Base-by-base conservation (phyloP, 768 basidiomycete genomes). In the Trametes coccinea region DNA sequence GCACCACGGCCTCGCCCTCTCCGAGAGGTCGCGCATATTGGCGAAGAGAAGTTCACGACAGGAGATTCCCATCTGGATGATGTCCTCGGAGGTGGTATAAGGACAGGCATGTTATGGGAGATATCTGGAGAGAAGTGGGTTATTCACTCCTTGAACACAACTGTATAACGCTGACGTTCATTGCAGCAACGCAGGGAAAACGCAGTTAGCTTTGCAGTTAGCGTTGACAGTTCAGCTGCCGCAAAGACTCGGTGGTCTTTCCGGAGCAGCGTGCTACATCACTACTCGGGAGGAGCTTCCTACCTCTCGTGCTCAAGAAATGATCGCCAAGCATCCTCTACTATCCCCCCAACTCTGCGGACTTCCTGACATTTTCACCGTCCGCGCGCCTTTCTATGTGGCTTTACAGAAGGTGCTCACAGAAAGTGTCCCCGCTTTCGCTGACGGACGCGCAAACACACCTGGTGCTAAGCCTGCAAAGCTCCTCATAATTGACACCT, bases 171-270 rank as follows among this genome's bases (percentile, higher is more conserved):
- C 40, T 45, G 37, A 40, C 14, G 13, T 17, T 7, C 40, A 4
- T 11, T 2, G 14, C 71, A 99, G 97, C 71, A 89, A 94, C 27
- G 87, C 96, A 30, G 97, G 97, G 41, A 99, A 99, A 76, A 94
- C 94, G 0, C 95, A 98, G 68, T 75, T 98, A 4, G 91, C 90
- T 3, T 79, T 99, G 13, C 94, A 95, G 66, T 81, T 93, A 17
- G 85, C 92, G 3, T 77, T 96, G 33, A 78, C 83, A 22, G 89
- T 91, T 0, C 95, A 98, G 71, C 79, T 92, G 0, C 85, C 90
- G 27, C 68, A 22, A 48, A 69, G 72, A 46, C 74, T 78, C 4
- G 85, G 85, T 8, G 91, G 88, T 22, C 72, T 89, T 31, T 77
- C 70, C 9, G 92, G 89, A 37, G 84, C 89, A 0, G 76, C 87